phyloP scores from a whole-genome alignment of 257 asterid genomes.

The Ocimum tenuiflorum region DNA sequence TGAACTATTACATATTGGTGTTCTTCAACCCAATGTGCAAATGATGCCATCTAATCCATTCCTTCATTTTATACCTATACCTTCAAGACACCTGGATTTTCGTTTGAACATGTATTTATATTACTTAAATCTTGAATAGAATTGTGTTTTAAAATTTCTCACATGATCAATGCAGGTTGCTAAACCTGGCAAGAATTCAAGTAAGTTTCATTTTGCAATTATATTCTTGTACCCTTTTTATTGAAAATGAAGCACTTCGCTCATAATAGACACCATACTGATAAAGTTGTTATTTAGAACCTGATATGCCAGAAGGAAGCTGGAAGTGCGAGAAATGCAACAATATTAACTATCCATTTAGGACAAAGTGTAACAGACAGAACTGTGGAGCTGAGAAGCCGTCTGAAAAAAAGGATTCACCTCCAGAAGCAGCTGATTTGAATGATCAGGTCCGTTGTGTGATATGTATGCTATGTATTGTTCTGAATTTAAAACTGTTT shows the following conservation, averaged over 20 bases:
- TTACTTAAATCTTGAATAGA: not conserved
- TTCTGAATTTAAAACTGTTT: conserved; percentile 13
- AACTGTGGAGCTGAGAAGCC: conserved; percentile 95
- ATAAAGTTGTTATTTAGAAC: conserved; percentile 30
- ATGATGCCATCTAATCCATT: not conserved
- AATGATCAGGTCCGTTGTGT: conserved; percentile 75
- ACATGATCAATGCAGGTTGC: conserved; percentile 44
- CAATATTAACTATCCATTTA: conserved; percentile 82
- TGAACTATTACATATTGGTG: conserved; percentile 8
- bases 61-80: not conserved
- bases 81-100: not conserved
- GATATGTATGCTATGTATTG: conserved; percentile 27
- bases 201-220: too few relatives aligned
- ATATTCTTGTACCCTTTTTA: not conserved
- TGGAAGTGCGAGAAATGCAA: conserved; percentile 93
- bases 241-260: not conserved
- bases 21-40: not conserved
- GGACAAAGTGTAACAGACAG: conserved; percentile 91
- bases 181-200: conserved; percentile 52
- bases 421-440: conserved; percentile 49
- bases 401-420: conserved; percentile 43
- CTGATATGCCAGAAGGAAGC: conserved; percentile 92
- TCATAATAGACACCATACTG: conserved; percentile 9
- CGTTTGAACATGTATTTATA: not conserved
- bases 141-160: conserved; percentile 7